Conservation (phyloP, 2,329 filamentous ascomycete species). For the Fusarium sp. region DNA sequence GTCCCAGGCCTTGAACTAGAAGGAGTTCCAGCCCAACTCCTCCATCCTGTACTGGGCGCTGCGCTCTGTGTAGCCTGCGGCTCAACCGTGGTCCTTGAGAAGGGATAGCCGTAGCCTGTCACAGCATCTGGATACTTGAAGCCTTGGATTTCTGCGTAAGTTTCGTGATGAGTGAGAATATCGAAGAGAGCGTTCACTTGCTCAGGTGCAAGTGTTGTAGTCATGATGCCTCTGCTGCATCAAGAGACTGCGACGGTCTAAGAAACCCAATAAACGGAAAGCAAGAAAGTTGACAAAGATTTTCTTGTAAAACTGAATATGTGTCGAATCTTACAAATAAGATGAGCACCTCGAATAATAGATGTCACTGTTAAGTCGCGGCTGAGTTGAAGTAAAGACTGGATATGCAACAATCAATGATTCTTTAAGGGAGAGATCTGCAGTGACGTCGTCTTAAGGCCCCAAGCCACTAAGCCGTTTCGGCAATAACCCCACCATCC, state of each 20-base stretch:
- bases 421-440: slow-evolving; percentile 3
- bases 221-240: slow-evolving; percentile 40
- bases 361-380: background rate
- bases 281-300: background rate
- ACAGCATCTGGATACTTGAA: slow-evolving; percentile 76
- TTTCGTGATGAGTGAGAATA: slow-evolving; percentile 69
- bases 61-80: slow-evolving; percentile 24
- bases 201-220: slow-evolving; percentile 46
- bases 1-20: slow-evolving; percentile 42
- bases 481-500: slow-evolving; percentile 7
- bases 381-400: background rate
- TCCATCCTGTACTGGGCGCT: slow-evolving; percentile 26
- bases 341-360: background rate
- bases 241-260: background rate
- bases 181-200: slow-evolving; percentile 67
- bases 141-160: slow-evolving; percentile 74
- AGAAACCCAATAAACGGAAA: background rate
- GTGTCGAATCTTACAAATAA: slow-evolving; percentile 2
- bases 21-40: slow-evolving; percentile 42
- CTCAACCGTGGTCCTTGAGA: slow-evolving; percentile 52
- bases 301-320: background rate
- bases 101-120: slow-evolving; percentile 75
- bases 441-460: slow-evolving; percentile 32
- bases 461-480: slow-evolving; percentile 25
- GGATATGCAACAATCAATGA: background rate